Conservation (phyloP, 805 yeast genomes). For the Zygosaccharomyces kombuchaensis region DNA sequence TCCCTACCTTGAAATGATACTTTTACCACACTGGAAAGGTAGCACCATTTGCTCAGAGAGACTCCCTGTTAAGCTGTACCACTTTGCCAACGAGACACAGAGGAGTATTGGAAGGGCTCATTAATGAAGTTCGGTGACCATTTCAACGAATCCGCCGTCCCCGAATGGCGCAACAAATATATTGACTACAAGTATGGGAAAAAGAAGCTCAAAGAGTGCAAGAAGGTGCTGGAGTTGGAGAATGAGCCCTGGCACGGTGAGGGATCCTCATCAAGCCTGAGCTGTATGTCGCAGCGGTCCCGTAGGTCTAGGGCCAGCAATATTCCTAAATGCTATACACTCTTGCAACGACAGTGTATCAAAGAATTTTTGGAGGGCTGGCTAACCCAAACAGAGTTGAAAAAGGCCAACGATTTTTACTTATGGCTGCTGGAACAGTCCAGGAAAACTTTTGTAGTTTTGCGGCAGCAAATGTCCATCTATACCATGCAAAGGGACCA, state of each 20-base stretch:
- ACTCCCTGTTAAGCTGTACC: neutral
- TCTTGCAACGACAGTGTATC: conserved; percentile 15
- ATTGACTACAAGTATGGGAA: conserved; percentile 59
- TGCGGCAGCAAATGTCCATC: conserved; percentile 26
- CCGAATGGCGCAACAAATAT: conserved; percentile 85
- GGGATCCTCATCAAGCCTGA: neutral
- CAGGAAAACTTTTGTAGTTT: conserved; percentile 20
- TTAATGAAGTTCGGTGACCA: conserved; percentile 65
- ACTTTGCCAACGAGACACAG: too few relatives aligned
- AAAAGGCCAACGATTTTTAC: conserved; percentile 34
- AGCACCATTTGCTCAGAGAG: neutral
- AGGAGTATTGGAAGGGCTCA: neutral
- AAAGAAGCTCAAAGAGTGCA: conserved; percentile 33
- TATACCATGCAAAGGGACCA: conserved; percentile 13
- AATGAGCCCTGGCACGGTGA: neutral
- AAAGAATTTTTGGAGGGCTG: conserved; percentile 33
- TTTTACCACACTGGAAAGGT: neutral
- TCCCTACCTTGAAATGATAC: neutral
- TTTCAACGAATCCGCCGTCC: conserved; percentile 59
- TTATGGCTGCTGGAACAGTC: conserved; percentile 30
- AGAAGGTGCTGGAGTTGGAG: conserved; percentile 7
- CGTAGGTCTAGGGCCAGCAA: neutral
- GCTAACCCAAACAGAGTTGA: conserved; percentile 29
- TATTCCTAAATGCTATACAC: conserved; percentile 7
- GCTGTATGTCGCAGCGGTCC: neutral